phyloP scores from a whole-genome alignment of 441 rosid genomes.

The Hura crepitans region DNA sequence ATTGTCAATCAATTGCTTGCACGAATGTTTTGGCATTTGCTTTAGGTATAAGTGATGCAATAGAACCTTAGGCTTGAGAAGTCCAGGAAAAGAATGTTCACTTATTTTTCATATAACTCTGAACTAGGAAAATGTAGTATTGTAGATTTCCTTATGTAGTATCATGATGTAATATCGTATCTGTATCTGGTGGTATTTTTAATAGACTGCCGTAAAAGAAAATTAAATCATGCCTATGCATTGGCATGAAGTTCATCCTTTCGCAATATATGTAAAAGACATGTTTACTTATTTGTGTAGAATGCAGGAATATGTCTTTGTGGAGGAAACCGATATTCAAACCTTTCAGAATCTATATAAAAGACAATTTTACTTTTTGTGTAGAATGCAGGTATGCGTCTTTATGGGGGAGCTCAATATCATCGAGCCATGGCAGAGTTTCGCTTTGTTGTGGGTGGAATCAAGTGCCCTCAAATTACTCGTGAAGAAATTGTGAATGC shows the following conservation, averaged over 20 bases:
- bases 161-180: neutral
- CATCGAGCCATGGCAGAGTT: conserved; percentile 98
- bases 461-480: conserved; percentile 86
- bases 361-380: conserved; percentile 22
- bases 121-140: neutral
- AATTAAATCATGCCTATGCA: neutral
- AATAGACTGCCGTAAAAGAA: neutral
- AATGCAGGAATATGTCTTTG: conserved; percentile 97
- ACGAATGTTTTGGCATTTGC: neutral
- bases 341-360: neutral
- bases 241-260: neutral
- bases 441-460: conserved; percentile 90
- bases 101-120: neutral
- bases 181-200: neutral
- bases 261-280: conserved; percentile 1
- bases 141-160: neutral
- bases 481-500: conserved; percentile 97
- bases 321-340: conserved; percentile 88
- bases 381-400: conserved; percentile 96
- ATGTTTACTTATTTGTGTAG: conserved; percentile 35
- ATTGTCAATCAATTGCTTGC: neutral
- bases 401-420: conserved; percentile 96
- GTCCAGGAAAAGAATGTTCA: neutral
- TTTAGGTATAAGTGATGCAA: neutral
- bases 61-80: neutral